Conservation (phyloP, 2,329 filamentous ascomycete species). For the Septoria petroselini region DNA sequence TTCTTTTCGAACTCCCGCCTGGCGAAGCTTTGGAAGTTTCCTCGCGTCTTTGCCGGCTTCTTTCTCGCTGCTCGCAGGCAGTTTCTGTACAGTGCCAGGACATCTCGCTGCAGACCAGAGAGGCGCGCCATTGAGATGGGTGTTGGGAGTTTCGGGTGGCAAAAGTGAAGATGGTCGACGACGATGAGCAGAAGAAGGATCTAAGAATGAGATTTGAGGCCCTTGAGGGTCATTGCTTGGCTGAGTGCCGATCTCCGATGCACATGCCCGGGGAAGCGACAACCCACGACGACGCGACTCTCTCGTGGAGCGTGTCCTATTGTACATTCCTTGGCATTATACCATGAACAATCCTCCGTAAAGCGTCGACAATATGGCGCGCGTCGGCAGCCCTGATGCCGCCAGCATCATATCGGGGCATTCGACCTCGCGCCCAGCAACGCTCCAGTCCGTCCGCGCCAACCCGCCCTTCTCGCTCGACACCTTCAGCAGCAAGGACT, state of each 20-base stretch:
- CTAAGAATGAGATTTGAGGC: too few relatives aligned
- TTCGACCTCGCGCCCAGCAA: conserved; percentile 31
- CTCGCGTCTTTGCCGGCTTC: conserved; percentile 59
- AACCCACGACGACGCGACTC: neutral
- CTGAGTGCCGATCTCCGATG: too few relatives aligned
- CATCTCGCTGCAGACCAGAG: conserved; percentile 87
- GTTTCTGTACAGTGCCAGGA: conserved; percentile 78
- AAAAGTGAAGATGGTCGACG: neutral
- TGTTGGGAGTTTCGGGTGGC: neutral
- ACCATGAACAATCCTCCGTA: too few relatives aligned
- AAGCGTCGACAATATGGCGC: conserved; percentile 22
- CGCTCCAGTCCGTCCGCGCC: conserved; percentile 34
- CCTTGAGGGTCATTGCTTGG: too few relatives aligned
- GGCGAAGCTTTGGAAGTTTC: conserved; percentile 37
- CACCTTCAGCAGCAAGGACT: conserved; percentile 68
- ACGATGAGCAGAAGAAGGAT: neutral
- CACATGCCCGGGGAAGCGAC: neutral
- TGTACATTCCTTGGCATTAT: too few relatives aligned
- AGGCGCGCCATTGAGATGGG: conserved; percentile 48
- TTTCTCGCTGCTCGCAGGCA: conserved; percentile 77
- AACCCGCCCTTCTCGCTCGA: conserved; percentile 70
- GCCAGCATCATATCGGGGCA: conserved; percentile 42
- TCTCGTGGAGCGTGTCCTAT: too few relatives aligned
- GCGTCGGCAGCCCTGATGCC: conserved; percentile 37
- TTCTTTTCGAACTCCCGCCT: conserved; percentile 70